phyloP scores from a whole-genome alignment of 2,329 filamentous ascomycete genomes.

The Ceratocystis huliohia region DNA sequence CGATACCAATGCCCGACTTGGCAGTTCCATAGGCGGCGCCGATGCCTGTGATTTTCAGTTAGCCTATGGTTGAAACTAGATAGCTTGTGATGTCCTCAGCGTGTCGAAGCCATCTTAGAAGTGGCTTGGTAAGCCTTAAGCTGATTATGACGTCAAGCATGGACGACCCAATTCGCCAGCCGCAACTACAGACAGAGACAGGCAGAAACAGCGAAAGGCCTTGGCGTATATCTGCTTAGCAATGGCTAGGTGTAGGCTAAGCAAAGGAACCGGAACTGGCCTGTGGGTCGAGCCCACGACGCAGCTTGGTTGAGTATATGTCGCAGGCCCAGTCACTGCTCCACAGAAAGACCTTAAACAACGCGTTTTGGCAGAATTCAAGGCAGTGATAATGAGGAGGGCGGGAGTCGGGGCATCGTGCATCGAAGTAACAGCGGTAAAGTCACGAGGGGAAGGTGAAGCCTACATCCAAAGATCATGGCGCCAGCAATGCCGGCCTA shows the following conservation, averaged over 20 bases:
- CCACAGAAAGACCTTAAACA: background rate
- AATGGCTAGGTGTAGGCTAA: background rate
- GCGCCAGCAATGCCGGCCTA: constrained; percentile 67
- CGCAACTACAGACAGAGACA: background rate
- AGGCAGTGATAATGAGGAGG: background rate
- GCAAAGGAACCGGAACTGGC: background rate
- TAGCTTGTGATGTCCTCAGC: background rate
- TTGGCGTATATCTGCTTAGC: too few species aligned
- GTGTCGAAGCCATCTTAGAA: background rate
- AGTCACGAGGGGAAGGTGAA: constrained; percentile 21
- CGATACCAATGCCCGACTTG: constrained; percentile 79
- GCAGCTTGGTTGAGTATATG: background rate
- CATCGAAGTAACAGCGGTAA: background rate
- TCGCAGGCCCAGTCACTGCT: background rate
- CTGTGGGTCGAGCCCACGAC: background rate
- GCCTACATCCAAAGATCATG: constrained; percentile 74
- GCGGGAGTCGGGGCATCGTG: background rate
- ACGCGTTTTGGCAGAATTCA: background rate
- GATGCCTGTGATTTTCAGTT: constrained; percentile 32
- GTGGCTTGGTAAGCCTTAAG: background rate
- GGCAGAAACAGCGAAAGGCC: background rate
- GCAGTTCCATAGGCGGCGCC: constrained; percentile 80
- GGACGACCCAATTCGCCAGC: background rate
- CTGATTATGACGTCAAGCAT: constrained; percentile 1
- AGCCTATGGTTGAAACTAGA: background rate